Conservation (phyloP, 306 rosid genomes). For the Spatholobus suberectus region DNA sequence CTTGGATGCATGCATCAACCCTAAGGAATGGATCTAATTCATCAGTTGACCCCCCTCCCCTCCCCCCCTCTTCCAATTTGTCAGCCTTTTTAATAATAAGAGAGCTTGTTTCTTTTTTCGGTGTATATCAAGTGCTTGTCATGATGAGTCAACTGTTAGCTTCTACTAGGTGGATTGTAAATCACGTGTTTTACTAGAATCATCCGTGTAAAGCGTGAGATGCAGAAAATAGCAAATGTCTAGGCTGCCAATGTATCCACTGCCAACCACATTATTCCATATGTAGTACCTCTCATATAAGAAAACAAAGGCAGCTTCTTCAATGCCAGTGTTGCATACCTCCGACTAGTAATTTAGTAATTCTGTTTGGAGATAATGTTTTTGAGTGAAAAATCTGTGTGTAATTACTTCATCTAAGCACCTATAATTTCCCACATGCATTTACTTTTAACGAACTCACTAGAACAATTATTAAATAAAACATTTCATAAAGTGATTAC, state of each 20-base stretch:
- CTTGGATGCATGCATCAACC: constrained; percentile 95
- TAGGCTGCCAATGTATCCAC: neutral
- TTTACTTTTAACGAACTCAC: neutral
- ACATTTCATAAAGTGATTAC: neutral
- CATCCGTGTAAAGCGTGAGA: constrained; percentile 30
- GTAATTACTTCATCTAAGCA: neutral
- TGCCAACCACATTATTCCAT: neutral
- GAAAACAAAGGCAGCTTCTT: neutral
- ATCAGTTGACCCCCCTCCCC: constrained; percentile 28
- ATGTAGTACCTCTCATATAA: too few relatives aligned
- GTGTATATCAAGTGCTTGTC: constrained; percentile 41
- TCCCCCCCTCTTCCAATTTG: too few relatives aligned
- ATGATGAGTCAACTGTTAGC: constrained; percentile 27
- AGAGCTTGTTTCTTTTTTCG: constrained; percentile 30
- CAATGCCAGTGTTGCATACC: neutral
- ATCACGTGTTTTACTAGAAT: constrained; percentile 7
- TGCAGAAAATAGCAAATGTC: constrained; percentile 11
- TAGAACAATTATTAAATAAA: neutral
- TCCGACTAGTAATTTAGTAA: neutral
- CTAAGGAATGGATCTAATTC: constrained; percentile 83
- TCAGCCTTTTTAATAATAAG: neutral
- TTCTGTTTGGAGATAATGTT: neutral
- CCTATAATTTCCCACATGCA: neutral
- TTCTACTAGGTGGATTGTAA: constrained; percentile 31
- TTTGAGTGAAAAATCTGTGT: neutral